phyloP scores from a whole-genome alignment of 352 stramenopile genomes.

The Phytophthora sojae region DNA sequence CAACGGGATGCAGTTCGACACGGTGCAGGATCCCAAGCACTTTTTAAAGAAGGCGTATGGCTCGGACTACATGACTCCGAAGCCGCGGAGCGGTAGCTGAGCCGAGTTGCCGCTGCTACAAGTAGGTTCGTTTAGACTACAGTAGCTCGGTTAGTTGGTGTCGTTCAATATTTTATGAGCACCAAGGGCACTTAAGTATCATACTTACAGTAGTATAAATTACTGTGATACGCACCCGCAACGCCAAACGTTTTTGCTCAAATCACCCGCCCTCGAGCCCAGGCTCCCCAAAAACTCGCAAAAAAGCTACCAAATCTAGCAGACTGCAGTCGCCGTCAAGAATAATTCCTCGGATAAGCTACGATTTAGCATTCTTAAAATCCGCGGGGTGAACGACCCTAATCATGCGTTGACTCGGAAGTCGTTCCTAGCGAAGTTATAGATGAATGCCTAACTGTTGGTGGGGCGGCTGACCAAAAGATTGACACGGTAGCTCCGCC shows the following conservation, averaged over 20 bases:
- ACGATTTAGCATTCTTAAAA: too few species aligned
- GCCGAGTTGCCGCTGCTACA: too few species aligned
- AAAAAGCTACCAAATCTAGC: conserved; percentile 4
- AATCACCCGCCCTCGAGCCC: too few species aligned
- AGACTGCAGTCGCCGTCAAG: neutral
- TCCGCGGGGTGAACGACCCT: neutral
- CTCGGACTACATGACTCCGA: conserved; percentile 40
- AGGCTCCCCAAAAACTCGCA: neutral
- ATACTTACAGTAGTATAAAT: too few species aligned
- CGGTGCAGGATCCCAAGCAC: conserved; percentile 35
- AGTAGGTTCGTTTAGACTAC: too few species aligned
- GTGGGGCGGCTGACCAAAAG: neutral
- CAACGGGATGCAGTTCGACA: conserved; percentile 41
- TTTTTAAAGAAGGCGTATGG: conserved; percentile 43
- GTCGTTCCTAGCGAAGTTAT: conserved; percentile 34
- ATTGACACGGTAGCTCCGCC: neutral
- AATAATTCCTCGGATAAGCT: neutral
- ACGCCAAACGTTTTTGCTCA: too few species aligned
- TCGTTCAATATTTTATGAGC: too few species aligned
- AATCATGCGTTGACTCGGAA: conserved; percentile 9
- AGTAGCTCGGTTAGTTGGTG: too few species aligned
- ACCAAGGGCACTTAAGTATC: too few species aligned
- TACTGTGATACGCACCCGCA: too few species aligned
- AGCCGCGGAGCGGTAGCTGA: conserved; percentile 7
- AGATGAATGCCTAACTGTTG: conserved; percentile 25